phyloP scores from a whole-genome alignment of 2,329 filamentous ascomycete genomes.

The Capronia epimyces region DNA sequence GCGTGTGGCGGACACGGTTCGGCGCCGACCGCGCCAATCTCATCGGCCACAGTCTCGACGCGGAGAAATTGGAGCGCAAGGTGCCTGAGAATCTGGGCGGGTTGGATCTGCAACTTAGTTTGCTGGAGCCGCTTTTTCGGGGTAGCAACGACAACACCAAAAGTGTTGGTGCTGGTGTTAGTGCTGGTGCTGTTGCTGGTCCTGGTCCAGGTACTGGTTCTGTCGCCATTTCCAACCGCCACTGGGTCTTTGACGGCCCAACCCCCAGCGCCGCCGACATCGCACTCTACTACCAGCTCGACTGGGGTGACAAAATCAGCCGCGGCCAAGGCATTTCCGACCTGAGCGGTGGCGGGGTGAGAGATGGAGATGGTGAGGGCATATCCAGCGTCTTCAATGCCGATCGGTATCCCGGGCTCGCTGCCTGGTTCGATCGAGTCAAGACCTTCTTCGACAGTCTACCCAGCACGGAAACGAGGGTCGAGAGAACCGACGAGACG shows the following conservation, averaged over 20 bases:
- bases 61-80: constrained; percentile 24
- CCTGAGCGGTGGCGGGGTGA: constrained; percentile 19
- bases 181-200: neutral
- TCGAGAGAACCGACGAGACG: constrained; percentile 13
- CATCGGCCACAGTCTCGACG: constrained; percentile 25
- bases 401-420: constrained; percentile 20
- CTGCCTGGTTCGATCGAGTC: constrained; percentile 20
- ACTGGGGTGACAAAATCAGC: constrained; percentile 27
- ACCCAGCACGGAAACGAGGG: constrained; percentile 17
- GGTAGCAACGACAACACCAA: no score
- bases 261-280: constrained; percentile 22
- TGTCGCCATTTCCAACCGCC: no score
- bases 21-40: constrained; percentile 22
- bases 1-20: constrained; percentile 24
- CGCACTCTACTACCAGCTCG: constrained; percentile 24
- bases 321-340: constrained; percentile 20
- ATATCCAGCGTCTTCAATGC: constrained; percentile 19
- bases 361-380: constrained; percentile 20
- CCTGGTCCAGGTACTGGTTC: no score
- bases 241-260: constrained; percentile 19
- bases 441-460: constrained; percentile 15
- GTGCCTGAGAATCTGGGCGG: constrained; percentile 21
- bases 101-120: constrained; percentile 24
- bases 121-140: constrained; percentile 21
- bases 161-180: no score